Base-by-base conservation (phyloP, 164 flowering plant genomes). In the Stephania yunnanensis region DNA sequence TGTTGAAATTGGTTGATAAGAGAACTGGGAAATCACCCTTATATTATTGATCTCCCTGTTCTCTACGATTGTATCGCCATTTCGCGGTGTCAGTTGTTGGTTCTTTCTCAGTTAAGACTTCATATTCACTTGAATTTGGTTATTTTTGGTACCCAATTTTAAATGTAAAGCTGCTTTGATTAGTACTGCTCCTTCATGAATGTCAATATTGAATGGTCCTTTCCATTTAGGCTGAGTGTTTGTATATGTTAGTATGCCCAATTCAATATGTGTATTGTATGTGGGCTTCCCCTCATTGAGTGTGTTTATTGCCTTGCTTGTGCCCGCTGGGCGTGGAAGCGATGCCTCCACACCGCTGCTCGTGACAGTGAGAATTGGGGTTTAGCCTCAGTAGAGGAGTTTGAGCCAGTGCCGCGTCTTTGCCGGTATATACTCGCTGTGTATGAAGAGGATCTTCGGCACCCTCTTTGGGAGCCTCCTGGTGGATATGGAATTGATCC, bases 301-400 rank as follows among this genome's bases (percentile, higher is more conserved):
- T 86, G 87, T 73, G 89, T 89, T 8, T 90, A 86, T 79, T 87
- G 92, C 76, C 76, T 89, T 36, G 92, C 86, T 8, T 90, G 94
- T 79, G 86, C 86, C 7, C 86, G 94, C 5, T 90, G 92, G 92
- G 89, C 81, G n/a, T 89, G 94, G 92, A 87, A 86, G 77, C 84
- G 87, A 72, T 89, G 87, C 75, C 87, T 89, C 42, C 86, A 87
- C 75, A 82, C 87, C 22, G 92, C 91, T 4, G 90, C 91, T 10
- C 81, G 81, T 71, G 99, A 95, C 72, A 95, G 99, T 80, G 94
- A 93, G 79, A 87, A 87, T 44, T 95, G 99, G 99, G 97, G 97
- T 7, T 68, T 87, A 74, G 93, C 99, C 30, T 81, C 87, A 5
- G 85, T 90, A 13, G 91, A 84, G 75, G 99, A 95, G 75, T 93